A percentile compares a stretch with the other conserved stretches of the same genome.
These are phyloP conservation scores for Coemansia sp. DNA, from an alignment of 192 early-diverging fungal genomes.

Conservation along the genomic window DNA sequence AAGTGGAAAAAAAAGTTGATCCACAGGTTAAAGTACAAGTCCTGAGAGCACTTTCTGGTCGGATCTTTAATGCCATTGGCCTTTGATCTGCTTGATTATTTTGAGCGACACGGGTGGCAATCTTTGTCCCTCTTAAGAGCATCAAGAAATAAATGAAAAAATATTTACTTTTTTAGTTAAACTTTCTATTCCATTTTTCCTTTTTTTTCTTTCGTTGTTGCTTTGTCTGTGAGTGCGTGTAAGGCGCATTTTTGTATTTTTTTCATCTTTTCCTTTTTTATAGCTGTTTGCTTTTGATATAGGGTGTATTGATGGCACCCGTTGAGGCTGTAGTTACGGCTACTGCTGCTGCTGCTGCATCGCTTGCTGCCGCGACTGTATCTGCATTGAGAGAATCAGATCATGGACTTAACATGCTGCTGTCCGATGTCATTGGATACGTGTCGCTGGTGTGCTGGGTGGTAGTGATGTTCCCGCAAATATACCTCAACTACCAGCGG, in stretches of 20 bases:
- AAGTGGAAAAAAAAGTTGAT: neutral
- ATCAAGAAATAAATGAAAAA: too few relatives aligned
- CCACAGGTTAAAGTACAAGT: neutral
- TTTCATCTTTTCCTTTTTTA: neutral
- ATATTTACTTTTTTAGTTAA: neutral
- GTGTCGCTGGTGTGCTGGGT: slow-evolving; percentile 75
- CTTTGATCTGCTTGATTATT: neutral
- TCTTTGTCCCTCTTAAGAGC: too few relatives aligned
- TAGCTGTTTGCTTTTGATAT: neutral
- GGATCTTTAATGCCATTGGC: neutral
- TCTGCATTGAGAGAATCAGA: neutral
- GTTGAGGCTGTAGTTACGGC: neutral
- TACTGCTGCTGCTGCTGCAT: neutral
- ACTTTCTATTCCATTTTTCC: neutral
- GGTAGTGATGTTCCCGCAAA: slow-evolving; percentile 79
- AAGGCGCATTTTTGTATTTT: neutral
- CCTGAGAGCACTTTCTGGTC: neutral
- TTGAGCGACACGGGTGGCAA: neutral
- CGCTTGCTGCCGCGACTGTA: neutral
- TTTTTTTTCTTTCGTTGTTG: slow-evolving; percentile 2
- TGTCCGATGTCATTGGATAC: slow-evolving; percentile 57
- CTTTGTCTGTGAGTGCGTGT: neutral
- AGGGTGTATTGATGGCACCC: slow-evolving; percentile 1
- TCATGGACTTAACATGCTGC: slow-evolving; percentile 15
- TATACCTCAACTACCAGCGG: slow-evolving; percentile 73